A percentile compares a stretch with the other conserved stretches of the same genome.
These are phyloP conservation scores for Gracilariopsis chorda DNA, from an alignment of 23 red algal genomes.

Conservation along the genomic window DNA sequence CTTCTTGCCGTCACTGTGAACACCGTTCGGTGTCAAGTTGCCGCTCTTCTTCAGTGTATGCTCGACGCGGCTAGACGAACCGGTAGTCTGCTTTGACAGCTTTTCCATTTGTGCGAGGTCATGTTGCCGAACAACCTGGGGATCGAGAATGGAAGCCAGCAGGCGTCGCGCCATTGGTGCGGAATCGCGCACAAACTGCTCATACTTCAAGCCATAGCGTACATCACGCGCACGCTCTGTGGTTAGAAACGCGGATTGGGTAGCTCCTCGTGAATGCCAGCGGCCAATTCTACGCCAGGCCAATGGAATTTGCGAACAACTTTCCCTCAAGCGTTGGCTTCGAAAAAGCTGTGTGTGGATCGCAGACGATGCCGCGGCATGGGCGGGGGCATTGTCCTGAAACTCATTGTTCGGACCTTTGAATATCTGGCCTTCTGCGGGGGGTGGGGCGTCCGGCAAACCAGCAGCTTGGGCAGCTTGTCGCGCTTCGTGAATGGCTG, in stretches of 20 bases:
- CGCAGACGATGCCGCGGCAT: neutral
- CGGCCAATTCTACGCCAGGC: constrained; percentile 50
- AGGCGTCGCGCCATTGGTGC: constrained; percentile 48
- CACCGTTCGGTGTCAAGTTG: neutral
- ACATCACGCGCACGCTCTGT: constrained; percentile 42
- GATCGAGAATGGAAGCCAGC: constrained; percentile 39
- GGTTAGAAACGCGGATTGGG: constrained; percentile 1
- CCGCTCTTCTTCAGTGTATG: neutral
- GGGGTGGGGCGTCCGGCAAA: neutral
- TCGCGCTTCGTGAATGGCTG: constrained; percentile 12
- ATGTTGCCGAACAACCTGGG: constrained; percentile 40
- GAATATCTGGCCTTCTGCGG: constrained; percentile 11
- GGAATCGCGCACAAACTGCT: constrained; percentile 8
- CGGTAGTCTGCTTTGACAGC: neutral
- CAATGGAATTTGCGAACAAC: constrained; percentile 25
- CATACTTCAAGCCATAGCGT: constrained; percentile 22
- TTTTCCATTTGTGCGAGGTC: constrained; percentile 9
- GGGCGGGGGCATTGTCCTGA: neutral
- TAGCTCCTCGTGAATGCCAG: constrained; percentile 14
- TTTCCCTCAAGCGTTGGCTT: neutral
- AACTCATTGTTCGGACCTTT: constrained; percentile 26
- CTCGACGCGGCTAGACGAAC: neutral
- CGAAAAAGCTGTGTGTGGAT: neutral
- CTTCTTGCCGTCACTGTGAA: neutral
- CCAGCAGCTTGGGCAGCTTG: constrained; percentile 20